phyloP scores from a whole-genome alignment of 306 rosid species.

The Lablab purpureus region DNA sequence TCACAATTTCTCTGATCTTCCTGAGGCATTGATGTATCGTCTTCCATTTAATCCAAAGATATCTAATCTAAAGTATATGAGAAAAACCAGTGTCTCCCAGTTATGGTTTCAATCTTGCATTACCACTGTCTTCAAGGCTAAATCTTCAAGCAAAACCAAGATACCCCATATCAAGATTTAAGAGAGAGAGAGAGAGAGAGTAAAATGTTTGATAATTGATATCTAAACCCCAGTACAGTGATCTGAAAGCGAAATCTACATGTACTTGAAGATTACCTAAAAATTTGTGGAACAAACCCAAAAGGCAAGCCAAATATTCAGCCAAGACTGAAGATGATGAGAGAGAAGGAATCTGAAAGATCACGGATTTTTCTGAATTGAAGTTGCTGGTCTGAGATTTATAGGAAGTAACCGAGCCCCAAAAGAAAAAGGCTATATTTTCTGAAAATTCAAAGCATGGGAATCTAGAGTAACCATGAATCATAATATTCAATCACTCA shows the following conservation, averaged over 20 bases:
- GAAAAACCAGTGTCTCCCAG: background rate
- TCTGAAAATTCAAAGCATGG: slow-evolving; percentile 55
- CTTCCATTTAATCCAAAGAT: slow-evolving; percentile 47
- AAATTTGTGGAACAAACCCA: slow-evolving; percentile 57
- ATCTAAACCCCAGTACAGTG: slow-evolving; percentile 27
- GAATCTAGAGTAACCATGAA: slow-evolving; percentile 65
- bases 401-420: background rate
- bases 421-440: background rate
- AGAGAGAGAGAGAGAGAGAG: slow-evolving; percentile 41
- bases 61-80: background rate
- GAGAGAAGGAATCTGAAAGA: slow-evolving; percentile 45
- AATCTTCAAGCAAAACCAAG: slow-evolving; percentile 44
- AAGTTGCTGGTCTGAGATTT: slow-evolving; percentile 63
- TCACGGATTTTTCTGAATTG: slow-evolving; percentile 59
- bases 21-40: slow-evolving; percentile 58
- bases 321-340: slow-evolving; percentile 38
- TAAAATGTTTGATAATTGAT: slow-evolving; percentile 39
- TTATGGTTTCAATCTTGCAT: slow-evolving; percentile 16
- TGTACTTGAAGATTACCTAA: slow-evolving; percentile 39
- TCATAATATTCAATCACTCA: slow-evolving; percentile 26
- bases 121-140: background rate
- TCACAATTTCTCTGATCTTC: slow-evolving; percentile 60
- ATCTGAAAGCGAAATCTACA: slow-evolving; percentile 31
- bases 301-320: slow-evolving; percentile 46
- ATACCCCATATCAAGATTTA: slow-evolving; percentile 21